Conservation (phyloP, 306 rosid genomes). For the Carpinus viminea region DNA sequence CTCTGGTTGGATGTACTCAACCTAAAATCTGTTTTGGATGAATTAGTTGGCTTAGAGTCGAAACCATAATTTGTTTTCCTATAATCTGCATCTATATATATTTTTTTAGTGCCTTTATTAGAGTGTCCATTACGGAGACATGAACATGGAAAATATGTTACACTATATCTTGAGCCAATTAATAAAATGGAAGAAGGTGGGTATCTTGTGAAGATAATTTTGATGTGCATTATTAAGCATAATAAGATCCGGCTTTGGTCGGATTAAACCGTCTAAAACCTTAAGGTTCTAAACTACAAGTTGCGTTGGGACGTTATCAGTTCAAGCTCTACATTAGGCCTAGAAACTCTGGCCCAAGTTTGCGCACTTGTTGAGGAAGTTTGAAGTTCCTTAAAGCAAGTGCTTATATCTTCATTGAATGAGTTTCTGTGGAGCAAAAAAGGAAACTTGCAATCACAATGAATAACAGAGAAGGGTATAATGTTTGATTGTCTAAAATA, state of each 20-base stretch:
- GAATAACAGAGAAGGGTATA: not conserved
- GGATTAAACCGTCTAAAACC: not conserved
- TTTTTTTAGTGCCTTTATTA: not conserved
- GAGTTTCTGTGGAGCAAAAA: not conserved
- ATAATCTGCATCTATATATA: not conserved
- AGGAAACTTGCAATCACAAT: not conserved
- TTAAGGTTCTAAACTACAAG: not conserved
- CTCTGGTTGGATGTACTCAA: not conserved
- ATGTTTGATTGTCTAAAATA: not conserved
- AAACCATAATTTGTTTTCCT: not conserved
- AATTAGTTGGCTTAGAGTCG: not conserved
- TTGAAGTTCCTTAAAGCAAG: slow-evolving; percentile 5
- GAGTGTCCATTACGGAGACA: not conserved
- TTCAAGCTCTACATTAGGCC: not conserved
- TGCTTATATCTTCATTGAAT: not conserved
- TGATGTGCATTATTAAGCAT: not conserved
- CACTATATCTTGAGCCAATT: not conserved
- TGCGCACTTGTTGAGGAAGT: not conserved
- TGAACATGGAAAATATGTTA: not conserved
- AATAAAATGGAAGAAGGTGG: too few species aligned
- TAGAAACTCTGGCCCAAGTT: not conserved
- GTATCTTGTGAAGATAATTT: not conserved
- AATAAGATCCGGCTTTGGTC: not conserved
- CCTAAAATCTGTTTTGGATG: not conserved
- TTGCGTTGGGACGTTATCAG: not conserved